These are phyloP conservation scores for Colletotrichum sojae DNA, from an alignment of 2,329 filamentous ascomycete genomes.

Conservation along the genomic window DNA sequence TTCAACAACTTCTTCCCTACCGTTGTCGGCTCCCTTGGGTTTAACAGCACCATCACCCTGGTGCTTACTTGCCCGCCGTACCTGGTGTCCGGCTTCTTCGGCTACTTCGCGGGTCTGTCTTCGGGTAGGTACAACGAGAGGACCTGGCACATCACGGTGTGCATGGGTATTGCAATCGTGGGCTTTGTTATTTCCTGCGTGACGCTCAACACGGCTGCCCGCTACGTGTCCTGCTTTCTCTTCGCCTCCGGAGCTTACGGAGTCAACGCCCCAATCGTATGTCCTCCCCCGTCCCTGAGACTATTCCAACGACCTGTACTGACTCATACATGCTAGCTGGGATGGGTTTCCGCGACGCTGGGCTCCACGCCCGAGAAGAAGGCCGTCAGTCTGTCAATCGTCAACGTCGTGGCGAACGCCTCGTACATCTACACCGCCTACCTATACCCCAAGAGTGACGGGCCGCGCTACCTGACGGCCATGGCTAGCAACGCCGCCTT, in stretches of 20 bases:
- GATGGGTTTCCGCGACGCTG: conserved; percentile 58
- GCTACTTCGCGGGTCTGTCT: conserved; percentile 57
- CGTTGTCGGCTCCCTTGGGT: conserved; percentile 51
- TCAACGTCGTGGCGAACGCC: conserved; percentile 59
- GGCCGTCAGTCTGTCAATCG: conserved; percentile 57
- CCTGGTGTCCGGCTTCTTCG: conserved; percentile 58
- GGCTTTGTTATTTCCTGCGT: conserved; percentile 54
- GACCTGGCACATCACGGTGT: conserved; percentile 56
- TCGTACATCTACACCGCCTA: conserved; percentile 63
- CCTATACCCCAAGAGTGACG: conserved; percentile 57
- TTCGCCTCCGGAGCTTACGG: conserved; percentile 53
- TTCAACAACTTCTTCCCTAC: conserved; percentile 51
- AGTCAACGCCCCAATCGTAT: conserved; percentile 49
- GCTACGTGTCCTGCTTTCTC: conserved; percentile 53
- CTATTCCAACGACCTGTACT: neutral
- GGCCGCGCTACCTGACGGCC: conserved; percentile 57
- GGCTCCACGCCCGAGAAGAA: conserved; percentile 62
- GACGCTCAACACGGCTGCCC: conserved; percentile 48
- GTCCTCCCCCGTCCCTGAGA: too few species aligned
- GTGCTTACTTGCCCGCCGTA: conserved; percentile 64
- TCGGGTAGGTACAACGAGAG: conserved; percentile 60
- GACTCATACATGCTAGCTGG: conserved; percentile 50
- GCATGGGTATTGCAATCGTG: conserved; percentile 55
- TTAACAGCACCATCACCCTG: conserved; percentile 55
- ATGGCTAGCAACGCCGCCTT: conserved; percentile 51